Percentiles rank a stretch among this genome's conserved stretches.
Evolutionary conservation across 306 rosid genomes (phyloP).

Genomic region (Lathyrus oleraceus): DNA sequence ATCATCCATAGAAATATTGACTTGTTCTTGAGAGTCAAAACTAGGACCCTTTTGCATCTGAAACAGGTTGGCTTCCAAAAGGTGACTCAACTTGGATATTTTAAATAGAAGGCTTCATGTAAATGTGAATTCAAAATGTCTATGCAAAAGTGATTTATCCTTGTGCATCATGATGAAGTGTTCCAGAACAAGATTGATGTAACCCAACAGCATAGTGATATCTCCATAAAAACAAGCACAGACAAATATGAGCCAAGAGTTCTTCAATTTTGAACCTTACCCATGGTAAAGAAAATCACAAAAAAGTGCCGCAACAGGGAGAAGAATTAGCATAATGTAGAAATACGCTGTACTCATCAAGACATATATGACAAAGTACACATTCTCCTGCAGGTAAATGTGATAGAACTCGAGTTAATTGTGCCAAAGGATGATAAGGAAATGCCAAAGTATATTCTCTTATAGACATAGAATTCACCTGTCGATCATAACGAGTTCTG

Average conservation of each 20-base stretch:
- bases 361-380: constrained; percentile 76
- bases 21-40: not conserved
- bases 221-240: constrained; percentile 21
- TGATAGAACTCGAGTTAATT: constrained; percentile 25
- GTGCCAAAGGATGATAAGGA: not conserved
- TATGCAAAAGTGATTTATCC: not conserved
- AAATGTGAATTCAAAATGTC: not conserved
- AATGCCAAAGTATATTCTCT: constrained; percentile 10
- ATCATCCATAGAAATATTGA: not conserved
- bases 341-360: constrained; percentile 88
- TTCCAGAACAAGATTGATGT: not conserved
- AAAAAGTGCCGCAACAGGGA: constrained; percentile 79
- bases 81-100: constrained; percentile 6
- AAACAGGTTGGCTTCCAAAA: constrained; percentile 1
- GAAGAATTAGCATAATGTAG: constrained; percentile 66
- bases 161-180: not conserved
- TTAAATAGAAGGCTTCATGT: constrained; percentile 3
- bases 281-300: constrained; percentile 85
- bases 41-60: not conserved
- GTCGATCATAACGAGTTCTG: constrained; percentile 58
- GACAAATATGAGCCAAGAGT: not conserved
- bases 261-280: constrained; percentile 51
- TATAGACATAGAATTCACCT: constrained; percentile 50
- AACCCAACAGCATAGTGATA: not conserved
- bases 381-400: constrained; percentile 71